Evolutionary conservation across 2,329 filamentous ascomycete species (phyloP), one percentile per base, ranked within the genome.

Genomic region (Nothophaeocryptopus gaeumannii): DNA sequence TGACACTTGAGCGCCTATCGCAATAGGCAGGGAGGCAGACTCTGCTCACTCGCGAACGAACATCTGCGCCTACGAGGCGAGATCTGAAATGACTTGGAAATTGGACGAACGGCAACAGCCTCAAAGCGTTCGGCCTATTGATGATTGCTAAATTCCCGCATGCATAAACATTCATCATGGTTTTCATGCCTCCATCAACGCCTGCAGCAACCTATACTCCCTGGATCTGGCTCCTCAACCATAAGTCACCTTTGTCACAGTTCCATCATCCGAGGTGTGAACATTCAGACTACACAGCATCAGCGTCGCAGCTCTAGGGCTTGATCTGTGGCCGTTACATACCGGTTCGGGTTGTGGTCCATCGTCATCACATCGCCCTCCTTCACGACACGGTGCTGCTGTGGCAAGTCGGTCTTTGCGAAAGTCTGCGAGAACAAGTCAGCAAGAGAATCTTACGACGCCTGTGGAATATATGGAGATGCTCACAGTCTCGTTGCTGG

Each of bases 311-410:
- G 10, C 2, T 13, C 1, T n/a, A n/a, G n/a, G 36, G n/a, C 9
- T 4, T 14, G 12, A 2, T 13, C 16, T 8, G 5, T 5, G 5
- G 34, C 34, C 30, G 10, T n/a, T 15, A 46, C 61, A 43, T 49
- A 71, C 67, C 74, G 62, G 20, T 77, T 72, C 8, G 74, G 74
- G 58, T 74, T 73, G 59, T 70, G 63, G 53, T 77, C 75, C 72
- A 72, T 70, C 9, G 73, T 76, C 57, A 63, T 66, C 68, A 75
- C 70, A 48, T 70, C 69, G 49, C 71, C 74, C 36, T 72, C 68
- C 65, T 72, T 68, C 35, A 78, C 54, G 5, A 78, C 65, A 42
- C 75, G 71, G 63, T 76, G 73, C 55, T 73, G 65, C 54, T 74
- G 61, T 8, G 75, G 75, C 10, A 78, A 68, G 46, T 78, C 74